Conservation (phyloP, 495 filamentous ascomycete genomes). For the Tuber brumale region DNA sequence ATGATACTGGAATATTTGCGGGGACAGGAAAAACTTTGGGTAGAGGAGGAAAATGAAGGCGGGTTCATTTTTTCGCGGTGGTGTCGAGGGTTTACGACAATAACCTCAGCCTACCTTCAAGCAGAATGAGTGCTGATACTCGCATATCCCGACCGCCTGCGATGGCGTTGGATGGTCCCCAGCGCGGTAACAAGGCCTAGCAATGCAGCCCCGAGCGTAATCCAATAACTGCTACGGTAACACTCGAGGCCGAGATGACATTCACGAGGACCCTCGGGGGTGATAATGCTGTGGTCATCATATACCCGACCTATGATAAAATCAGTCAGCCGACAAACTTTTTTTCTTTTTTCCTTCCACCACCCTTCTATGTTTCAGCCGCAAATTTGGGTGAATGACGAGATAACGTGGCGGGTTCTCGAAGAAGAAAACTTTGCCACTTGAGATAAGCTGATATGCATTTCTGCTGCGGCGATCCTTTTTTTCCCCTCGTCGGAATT, state of each 20-base stretch:
- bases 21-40: background rate
- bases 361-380: slow-evolving; percentile 25
- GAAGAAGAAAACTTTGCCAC: slow-evolving; percentile 23
- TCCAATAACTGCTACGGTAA: slow-evolving; percentile 72
- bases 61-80: background rate
- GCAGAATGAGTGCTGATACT: slow-evolving; percentile 11
- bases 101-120: slow-evolving; percentile 21
- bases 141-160: slow-evolving; percentile 28
- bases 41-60: background rate
- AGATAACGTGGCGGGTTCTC: slow-evolving; percentile 34
- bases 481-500: background rate
- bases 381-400: slow-evolving; percentile 20
- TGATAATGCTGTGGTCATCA: slow-evolving; percentile 68
- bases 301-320: slow-evolving; percentile 52
- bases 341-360: slow-evolving; percentile 11
- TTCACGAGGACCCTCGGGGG: slow-evolving; percentile 59
- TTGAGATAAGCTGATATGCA: slow-evolving; percentile 35
- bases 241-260: slow-evolving; percentile 75
- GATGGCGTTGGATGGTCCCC: slow-evolving; percentile 70
- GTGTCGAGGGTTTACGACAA: background rate
- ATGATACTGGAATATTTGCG: background rate
- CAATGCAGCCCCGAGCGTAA: slow-evolving; percentile 71
- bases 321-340: slow-evolving; percentile 26
- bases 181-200: slow-evolving; percentile 63
- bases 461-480: background rate